Evolutionary conservation across 768 basidiomycete species (phyloP).

Genomic region (Termitomyces sp.): DNA sequence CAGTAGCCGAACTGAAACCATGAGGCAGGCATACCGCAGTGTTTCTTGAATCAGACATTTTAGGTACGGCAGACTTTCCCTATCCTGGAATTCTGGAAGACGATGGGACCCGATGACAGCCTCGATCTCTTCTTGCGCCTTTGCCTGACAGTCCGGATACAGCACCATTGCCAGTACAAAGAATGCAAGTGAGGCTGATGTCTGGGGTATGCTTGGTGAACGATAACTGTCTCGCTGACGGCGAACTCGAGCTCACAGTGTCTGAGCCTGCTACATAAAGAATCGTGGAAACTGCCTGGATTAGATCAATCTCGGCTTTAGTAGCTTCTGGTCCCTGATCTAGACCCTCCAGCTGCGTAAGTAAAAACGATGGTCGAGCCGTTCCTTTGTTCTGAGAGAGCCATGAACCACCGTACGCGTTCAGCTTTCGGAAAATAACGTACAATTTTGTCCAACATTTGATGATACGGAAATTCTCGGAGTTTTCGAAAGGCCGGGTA

Average conservation of each 20-base stretch:
- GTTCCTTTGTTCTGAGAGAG: constrained; percentile 5
- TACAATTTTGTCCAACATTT: constrained; percentile 16
- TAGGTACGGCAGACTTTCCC: constrained; percentile 19
- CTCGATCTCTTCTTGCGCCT: constrained; percentile 28
- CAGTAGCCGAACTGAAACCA: background rate
- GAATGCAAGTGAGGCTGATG: constrained; percentile 19
- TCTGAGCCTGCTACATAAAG: constrained; percentile 14
- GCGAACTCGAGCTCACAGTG: constrained; percentile 8
- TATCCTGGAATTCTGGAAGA: constrained; percentile 22
- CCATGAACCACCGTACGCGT: background rate
- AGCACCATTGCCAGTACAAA: constrained; percentile 26
- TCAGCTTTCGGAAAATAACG: background rate
- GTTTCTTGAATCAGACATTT: constrained; percentile 16
- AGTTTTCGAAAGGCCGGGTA: constrained; percentile 1
- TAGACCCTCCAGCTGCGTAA: constrained; percentile 9
- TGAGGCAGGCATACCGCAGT: constrained; percentile 4
- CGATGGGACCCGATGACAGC: constrained; percentile 19
- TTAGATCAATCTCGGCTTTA: background rate
- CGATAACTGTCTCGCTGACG: background rate
- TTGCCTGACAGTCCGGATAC: constrained; percentile 22
- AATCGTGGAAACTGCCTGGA: constrained; percentile 8
- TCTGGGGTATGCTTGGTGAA: constrained; percentile 8
- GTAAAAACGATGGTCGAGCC: constrained; percentile 13
- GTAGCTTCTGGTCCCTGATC: background rate
- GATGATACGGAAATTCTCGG: constrained; percentile 16